Conservation (phyloP, 192 early-diverging fungal species). For the Haplosporangium gracile region DNA sequence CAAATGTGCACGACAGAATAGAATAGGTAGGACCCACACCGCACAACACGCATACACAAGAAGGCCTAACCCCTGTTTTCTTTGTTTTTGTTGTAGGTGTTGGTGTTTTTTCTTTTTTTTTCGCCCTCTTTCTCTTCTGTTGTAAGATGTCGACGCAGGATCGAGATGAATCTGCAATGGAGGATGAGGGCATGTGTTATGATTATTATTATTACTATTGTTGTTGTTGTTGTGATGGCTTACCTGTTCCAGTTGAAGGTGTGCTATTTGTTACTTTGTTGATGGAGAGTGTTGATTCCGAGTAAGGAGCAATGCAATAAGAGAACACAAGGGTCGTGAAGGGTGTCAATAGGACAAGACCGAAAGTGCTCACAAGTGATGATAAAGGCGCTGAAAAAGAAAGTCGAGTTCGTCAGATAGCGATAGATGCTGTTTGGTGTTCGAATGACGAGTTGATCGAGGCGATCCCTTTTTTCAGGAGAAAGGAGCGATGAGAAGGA, state of each 20-base stretch:
- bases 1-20: not conserved
- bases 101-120: not conserved
- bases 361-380: constrained; percentile 1
- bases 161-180: not conserved
- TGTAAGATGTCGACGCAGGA: not conserved
- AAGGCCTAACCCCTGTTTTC: not conserved
- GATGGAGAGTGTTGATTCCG: not conserved
- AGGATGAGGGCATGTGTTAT: not conserved
- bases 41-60: not conserved
- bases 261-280: not conserved
- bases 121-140: not conserved
- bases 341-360: not conserved
- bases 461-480: constrained; percentile 1
- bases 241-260: not conserved
- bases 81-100: not conserved
- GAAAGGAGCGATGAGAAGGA: not conserved
- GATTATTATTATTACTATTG: not conserved
- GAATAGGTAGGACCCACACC: not conserved
- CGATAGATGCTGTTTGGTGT: not conserved
- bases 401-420: not conserved
- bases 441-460: constrained; percentile 4
- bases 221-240: not conserved
- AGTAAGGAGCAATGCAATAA: not conserved
- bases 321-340: not conserved
- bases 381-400: not conserved